Evolutionary conservation across 768 basidiomycete genomes (phyloP).

Genomic region (Candolleomyces eurysporus): DNA sequence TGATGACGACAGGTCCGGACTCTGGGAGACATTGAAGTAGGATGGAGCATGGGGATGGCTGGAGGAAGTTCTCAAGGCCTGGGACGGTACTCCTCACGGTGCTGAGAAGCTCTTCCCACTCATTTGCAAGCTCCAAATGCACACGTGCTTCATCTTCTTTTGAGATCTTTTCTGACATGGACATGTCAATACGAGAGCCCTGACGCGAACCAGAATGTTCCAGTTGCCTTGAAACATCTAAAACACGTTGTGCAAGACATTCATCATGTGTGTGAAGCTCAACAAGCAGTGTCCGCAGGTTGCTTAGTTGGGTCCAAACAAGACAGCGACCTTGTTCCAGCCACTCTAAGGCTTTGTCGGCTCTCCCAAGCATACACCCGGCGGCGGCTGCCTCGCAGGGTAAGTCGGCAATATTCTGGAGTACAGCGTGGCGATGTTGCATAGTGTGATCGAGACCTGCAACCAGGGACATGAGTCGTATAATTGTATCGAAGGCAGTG

Average conservation of each 20-base stretch:
- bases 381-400: constrained; percentile 19
- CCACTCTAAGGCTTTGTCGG: constrained; percentile 29
- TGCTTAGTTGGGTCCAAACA: constrained; percentile 25
- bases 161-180: too few relatives aligned
- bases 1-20: constrained; percentile 7
- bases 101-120: background rate
- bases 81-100: background rate
- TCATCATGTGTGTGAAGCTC: constrained; percentile 9
- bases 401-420: background rate
- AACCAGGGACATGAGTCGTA: background rate
- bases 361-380: constrained; percentile 18
- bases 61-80: constrained; percentile 4
- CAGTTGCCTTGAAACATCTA: constrained; percentile 14
- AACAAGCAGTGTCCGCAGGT: constrained; percentile 21
- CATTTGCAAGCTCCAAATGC: background rate
- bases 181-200: background rate
- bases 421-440: background rate
- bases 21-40: background rate
- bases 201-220: background rate
- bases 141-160: background rate
- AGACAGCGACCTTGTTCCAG: constrained; percentile 28
- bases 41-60: background rate
- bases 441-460: constrained; percentile 8
- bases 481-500: background rate
- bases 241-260: constrained; percentile 11